These are phyloP conservation scores for Monilinia vaccinii-corymbosi DNA, from an alignment of 2,329 filamentous ascomycete genomes.

Conservation along the genomic window DNA sequence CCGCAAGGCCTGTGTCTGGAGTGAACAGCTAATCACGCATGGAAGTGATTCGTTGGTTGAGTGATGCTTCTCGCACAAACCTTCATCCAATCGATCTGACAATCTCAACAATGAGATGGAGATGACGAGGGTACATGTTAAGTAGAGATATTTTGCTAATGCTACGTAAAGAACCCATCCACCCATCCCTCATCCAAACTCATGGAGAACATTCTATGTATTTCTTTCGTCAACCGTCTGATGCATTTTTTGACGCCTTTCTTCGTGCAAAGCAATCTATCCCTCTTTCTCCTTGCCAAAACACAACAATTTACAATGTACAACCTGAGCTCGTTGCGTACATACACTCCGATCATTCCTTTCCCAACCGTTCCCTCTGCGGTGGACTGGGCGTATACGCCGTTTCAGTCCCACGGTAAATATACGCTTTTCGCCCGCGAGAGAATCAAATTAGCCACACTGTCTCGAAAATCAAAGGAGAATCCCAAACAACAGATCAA, in stretches of 20 bases:
- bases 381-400: constrained; percentile 5
- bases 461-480: background rate
- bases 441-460: background rate
- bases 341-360: background rate
- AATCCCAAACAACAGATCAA: background rate
- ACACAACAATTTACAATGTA: background rate
- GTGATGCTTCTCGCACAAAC: too few relatives aligned
- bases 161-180: background rate
- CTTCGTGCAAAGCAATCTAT: too few relatives aligned
- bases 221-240: background rate
- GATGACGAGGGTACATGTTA: background rate
- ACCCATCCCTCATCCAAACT: background rate
- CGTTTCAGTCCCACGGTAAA: constrained; percentile 5
- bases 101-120: background rate
- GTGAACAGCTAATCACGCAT: background rate
- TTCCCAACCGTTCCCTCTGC: background rate
- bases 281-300: background rate
- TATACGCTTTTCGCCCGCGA: constrained; percentile 5
- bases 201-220: background rate
- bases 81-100: too few relatives aligned
- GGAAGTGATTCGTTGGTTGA: too few relatives aligned
- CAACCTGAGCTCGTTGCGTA: background rate
- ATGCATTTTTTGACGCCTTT: background rate
- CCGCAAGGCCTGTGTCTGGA: background rate
- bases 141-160: background rate